Percentiles rank a stretch among this genome's conserved stretches.
phyloP scores from a whole-genome alignment of 306 rosid species.

The Medicago arabica region DNA sequence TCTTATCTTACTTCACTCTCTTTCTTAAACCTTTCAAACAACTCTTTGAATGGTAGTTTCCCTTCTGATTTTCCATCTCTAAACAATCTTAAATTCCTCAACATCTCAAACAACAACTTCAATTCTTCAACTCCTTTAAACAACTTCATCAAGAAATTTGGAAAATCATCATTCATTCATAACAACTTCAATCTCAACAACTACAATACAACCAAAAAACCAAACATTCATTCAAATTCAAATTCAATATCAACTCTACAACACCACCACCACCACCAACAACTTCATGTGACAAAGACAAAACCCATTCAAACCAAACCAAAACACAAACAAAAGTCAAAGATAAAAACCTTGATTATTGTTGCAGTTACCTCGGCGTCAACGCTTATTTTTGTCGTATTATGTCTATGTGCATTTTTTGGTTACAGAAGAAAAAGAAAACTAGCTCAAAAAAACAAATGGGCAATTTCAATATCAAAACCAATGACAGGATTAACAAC shows the following conservation, averaged over 20 bases:
- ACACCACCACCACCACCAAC: conserved; percentile 14
- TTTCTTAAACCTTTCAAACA: conserved; percentile 70
- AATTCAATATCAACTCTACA: conserved; percentile 32
- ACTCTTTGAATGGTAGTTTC: conserved; percentile 72
- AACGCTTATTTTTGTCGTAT: conserved; percentile 34
- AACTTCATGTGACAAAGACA: conserved; percentile 15
- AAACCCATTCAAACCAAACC: conserved; percentile 13
- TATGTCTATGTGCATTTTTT: conserved; percentile 38
- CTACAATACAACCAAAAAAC: conserved; percentile 43
- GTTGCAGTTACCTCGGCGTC: conserved; percentile 46
- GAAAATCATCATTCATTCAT: conserved; percentile 61
- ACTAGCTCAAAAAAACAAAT: conserved; percentile 59
- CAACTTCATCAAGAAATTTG: conserved; percentile 53
- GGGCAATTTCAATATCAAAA: conserved; percentile 95
- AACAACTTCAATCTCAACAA: conserved; percentile 39
- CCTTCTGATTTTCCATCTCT: conserved; percentile 83
- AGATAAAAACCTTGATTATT: conserved; percentile 38
- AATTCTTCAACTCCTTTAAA: conserved; percentile 30
- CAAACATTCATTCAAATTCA: conserved; percentile 34
- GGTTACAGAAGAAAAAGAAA: conserved; percentile 54
- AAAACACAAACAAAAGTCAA: conserved; percentile 36
- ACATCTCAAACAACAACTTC: conserved; percentile 75
- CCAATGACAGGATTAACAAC: conserved; percentile 58
- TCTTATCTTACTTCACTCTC: conserved; percentile 57
- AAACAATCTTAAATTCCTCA: conserved; percentile 52